A percentile compares a stretch with the other conserved stretches of the same genome.
These are phyloP conservation scores for Aspergillus pseudoviridinutans DNA, from an alignment of 2,329 filamentous ascomycete genomes.

Conservation along the genomic window DNA sequence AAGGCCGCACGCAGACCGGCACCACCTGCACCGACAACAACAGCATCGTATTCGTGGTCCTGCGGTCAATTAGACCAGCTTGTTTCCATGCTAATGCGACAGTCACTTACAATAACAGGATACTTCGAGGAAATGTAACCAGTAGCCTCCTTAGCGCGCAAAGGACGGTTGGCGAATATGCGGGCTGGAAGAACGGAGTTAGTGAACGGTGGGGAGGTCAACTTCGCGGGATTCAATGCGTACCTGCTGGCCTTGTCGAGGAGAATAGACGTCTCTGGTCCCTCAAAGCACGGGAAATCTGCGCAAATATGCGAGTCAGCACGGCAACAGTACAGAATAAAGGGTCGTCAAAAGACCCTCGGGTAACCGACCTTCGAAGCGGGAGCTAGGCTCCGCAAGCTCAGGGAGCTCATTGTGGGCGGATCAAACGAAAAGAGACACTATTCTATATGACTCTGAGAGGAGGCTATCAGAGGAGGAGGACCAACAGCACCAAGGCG, in stretches of 20 bases:
- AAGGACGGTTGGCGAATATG: constrained; percentile 78
- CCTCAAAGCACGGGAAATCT: constrained; percentile 63
- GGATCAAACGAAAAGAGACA: constrained; percentile 26
- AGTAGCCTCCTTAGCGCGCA: constrained; percentile 90
- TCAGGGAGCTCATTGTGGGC: constrained; percentile 47
- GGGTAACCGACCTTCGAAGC: constrained; percentile 42
- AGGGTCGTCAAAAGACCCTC: constrained; percentile 18
- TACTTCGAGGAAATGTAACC: constrained; percentile 86
- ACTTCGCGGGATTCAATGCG: constrained; percentile 31
- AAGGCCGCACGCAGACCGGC: constrained; percentile 62
- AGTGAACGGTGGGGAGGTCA: constrained; percentile 15
- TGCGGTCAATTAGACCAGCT: constrained; percentile 35
- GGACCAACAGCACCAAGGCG: constrained; percentile 15
- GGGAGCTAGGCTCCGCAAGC: constrained; percentile 49
- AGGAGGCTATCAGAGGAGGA: constrained; percentile 9
- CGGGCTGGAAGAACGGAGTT: constrained; percentile 55
- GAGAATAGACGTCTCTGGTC: constrained; percentile 76
- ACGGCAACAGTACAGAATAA: constrained; percentile 7
- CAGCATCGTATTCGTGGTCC: constrained; percentile 98
- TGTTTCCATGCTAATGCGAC: neutral
- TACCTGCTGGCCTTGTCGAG: constrained; percentile 75
- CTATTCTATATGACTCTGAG: constrained; percentile 23
- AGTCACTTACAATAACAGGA: constrained; percentile 74
- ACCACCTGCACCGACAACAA: constrained; percentile 69
- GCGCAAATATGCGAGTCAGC: constrained; percentile 22